Base-by-base conservation (phyloP, 805 yeast species). In the Metschnikowia lochheadii region DNA sequence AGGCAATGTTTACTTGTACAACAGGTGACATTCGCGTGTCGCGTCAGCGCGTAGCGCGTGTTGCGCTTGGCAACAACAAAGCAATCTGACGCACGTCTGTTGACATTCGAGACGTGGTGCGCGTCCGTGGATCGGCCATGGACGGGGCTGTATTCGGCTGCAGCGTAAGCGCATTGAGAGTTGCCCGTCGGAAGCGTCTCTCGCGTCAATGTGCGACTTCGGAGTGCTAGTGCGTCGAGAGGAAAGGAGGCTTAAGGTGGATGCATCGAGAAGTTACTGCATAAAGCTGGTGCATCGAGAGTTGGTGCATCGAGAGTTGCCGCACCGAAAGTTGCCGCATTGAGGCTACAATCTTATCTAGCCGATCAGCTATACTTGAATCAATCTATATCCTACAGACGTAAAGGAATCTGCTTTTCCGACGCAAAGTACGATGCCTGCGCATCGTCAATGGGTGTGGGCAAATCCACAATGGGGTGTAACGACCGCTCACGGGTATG, bases 401-500 rank as follows among this genome's bases (percentile, higher is more conserved):
- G 50, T 32, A 45, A 32, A 6, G 49, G 51, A 3, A 45, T 42
- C 14, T 39, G 48, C 17, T 44, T 44, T 17, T 48, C 50, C 37
- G 20, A 44, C 32, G 10, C 38, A 36, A 52, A 49, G 40, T 49
- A 52, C 10, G 50, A 44, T 8, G 37, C 50, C 35, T 46, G 48
- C 3, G 44, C 40, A 21, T 65, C 66, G 32, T 61, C 66, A 10
- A 56, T 40, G 15, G 69, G 69, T 10, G 66, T 62, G 34, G 67
- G 66, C 56, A 59, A 50, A 44, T 65, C 67, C 29, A 49, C 49
- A 20, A 63, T 63, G 11, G 66, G 63, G 26, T 60, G 61, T 44
- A 61, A 55, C 7, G 58, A 39, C 17, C 56, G 44, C 23, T 11
- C 41, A 36, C 40, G 41, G 14, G 48, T 7, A 10, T 7, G 21